These are phyloP conservation scores for Nepenthes mirabilis DNA, from an alignment of 148 eudicot genomes.

Conservation along the genomic window DNA sequence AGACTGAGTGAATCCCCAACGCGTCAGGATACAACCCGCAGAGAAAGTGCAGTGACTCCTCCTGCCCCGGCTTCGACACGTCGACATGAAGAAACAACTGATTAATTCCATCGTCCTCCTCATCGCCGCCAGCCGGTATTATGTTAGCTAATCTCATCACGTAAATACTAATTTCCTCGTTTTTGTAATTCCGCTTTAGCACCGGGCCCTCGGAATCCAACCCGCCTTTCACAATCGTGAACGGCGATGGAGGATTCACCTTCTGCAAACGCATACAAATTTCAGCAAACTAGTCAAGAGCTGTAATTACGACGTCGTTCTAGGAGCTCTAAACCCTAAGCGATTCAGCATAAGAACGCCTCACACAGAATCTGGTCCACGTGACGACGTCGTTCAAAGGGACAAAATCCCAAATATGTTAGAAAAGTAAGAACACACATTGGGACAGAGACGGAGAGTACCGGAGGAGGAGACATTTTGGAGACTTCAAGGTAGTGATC, in stretches of 20 bases:
- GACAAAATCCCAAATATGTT: not conserved
- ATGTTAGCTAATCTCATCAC: conserved; percentile 71
- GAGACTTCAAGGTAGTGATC: conserved; percentile 75
- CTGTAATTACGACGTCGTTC: not conserved
- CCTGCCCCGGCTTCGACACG: conserved; percentile 52
- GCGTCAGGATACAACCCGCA: conserved; percentile 96
- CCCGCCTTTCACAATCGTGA: conserved; percentile 61
- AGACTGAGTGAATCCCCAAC: conserved; percentile 77
- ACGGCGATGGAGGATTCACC: conserved; percentile 58
- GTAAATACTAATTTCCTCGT: conserved; percentile 66
- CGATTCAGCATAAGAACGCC: not conserved
- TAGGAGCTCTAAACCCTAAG: conserved; percentile 13
- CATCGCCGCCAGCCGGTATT: conserved; percentile 31
- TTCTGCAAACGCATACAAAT: conserved; percentile 29
- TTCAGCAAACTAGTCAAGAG: no score
- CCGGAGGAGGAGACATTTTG: conserved; percentile 49
- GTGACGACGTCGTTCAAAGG: not conserved
- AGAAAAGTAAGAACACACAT: not conserved
- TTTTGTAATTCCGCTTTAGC: conserved; percentile 36
- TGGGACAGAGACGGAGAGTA: conserved; percentile 7
- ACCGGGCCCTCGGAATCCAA: conserved; percentile 66
- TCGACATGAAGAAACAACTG: conserved; percentile 82
- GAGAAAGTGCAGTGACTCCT: conserved; percentile 49
- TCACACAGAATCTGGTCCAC: not conserved
- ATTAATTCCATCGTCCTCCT: conserved; percentile 51